phyloP scores from a whole-genome alignment of 2,329 filamentous ascomycete genomes.

The Monosporascus cannonballus region DNA sequence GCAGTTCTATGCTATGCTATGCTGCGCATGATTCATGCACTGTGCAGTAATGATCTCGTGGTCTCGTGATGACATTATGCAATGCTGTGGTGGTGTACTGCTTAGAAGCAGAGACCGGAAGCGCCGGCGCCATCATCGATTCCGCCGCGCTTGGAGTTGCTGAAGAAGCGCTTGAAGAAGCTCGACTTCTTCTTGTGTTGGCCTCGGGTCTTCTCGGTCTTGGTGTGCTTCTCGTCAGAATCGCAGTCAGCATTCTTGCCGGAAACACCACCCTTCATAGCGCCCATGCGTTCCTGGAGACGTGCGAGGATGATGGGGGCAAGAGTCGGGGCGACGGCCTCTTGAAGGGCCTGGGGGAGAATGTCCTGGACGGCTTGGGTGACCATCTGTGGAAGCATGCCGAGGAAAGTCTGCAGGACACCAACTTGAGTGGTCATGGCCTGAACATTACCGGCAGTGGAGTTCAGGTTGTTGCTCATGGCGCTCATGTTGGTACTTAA shows the following conservation, averaged over 20 bases:
- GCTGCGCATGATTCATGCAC: too few relatives aligned
- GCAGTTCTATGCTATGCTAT: too few relatives aligned
- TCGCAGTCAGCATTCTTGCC: not conserved
- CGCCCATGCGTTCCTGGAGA: slow-evolving; percentile 4
- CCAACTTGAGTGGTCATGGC: slow-evolving; percentile 9
- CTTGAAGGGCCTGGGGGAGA: slow-evolving; percentile 7
- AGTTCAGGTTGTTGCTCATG: slow-evolving; percentile 17
- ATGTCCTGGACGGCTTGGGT: slow-evolving; percentile 7
- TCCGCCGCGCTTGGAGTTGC: slow-evolving; percentile 1
- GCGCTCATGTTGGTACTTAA: slow-evolving; percentile 20
- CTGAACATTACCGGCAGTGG: slow-evolving; percentile 19
- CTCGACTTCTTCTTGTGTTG: slow-evolving; percentile 1
- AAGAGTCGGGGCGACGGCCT: slow-evolving; percentile 7
- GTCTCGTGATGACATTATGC: too few relatives aligned
- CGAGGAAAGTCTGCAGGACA: slow-evolving; percentile 18
- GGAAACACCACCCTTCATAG: not conserved
- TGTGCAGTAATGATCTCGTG: too few relatives aligned
- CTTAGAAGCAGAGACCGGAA: not conserved
- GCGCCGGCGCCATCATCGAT: not conserved
- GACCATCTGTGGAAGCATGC: slow-evolving; percentile 20
- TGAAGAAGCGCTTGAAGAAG: slow-evolving; percentile 5
- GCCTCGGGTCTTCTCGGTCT: not conserved
- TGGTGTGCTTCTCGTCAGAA: not conserved
- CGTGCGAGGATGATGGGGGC: slow-evolving; percentile 9
- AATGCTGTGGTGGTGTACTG: not conserved